A percentile compares a stretch with the other conserved stretches of the same genome.
Evolutionary conservation across 805 yeast genomes (phyloP).

Genomic region (Ogataea minuta): DNA sequence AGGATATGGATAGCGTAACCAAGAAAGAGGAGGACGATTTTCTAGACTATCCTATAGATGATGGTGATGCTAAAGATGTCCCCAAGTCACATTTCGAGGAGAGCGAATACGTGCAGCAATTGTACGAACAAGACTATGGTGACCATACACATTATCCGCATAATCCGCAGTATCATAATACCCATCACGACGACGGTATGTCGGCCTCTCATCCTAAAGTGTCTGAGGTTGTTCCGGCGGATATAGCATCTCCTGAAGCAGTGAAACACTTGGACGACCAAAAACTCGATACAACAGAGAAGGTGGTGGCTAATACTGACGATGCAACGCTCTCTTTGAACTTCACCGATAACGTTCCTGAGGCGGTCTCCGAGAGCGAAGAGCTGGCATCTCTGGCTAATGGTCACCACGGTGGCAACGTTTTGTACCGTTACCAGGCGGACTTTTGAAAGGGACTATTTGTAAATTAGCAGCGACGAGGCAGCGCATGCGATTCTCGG

Average conservation of each 20-base stretch:
- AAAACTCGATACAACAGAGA: conserved; percentile 11
- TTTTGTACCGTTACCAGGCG: conserved; percentile 30
- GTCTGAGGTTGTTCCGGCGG: conserved; percentile 3
- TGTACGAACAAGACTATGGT: conserved; percentile 34
- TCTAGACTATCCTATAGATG: conserved; percentile 16
- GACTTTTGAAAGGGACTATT: conserved; percentile 19
- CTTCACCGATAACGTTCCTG: conserved; percentile 32
- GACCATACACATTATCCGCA: conserved; percentile 29
- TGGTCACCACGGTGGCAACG: conserved; percentile 36
- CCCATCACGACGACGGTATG: conserved; percentile 19
- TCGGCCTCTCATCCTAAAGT: conserved; percentile 10
- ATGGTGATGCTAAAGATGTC: conserved; percentile 7
- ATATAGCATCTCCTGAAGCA: conserved; percentile 2
- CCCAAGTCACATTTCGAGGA: conserved; percentile 10
- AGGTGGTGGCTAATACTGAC: conserved; percentile 30
- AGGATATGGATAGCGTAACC: conserved; percentile 8
- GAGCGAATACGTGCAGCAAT: conserved; percentile 31
- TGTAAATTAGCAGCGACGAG: conserved; percentile 3
- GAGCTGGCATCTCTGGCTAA: conserved; percentile 35
- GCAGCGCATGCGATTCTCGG: background rate
- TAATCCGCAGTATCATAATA: conserved; percentile 32
- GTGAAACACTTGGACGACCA: conserved; percentile 1
- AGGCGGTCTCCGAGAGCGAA: conserved; percentile 33
- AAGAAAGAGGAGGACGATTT: conserved; percentile 22
- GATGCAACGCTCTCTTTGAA: conserved; percentile 31